Evolutionary conservation across 2,329 filamentous ascomycete species (phyloP), one percentile per base, ranked within the genome.

Genomic region (Penicillium sp.): DNA sequence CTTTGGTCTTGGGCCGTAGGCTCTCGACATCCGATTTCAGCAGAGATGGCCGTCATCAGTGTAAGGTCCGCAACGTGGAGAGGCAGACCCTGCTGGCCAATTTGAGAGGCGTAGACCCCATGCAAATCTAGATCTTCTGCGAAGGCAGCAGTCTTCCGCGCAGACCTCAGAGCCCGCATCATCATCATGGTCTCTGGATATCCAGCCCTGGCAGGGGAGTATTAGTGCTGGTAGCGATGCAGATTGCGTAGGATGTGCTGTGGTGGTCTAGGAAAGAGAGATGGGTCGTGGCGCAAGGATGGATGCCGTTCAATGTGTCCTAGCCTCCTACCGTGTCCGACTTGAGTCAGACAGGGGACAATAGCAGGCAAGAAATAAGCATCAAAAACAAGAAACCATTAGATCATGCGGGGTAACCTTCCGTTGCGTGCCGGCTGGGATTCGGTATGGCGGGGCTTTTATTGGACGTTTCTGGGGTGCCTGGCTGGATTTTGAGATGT

Each of bases 1-100:
- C 4, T 22, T 22, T 8, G 14, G 7, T 28, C 5, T 5, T 5
- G 1, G 15, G 43, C 22, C 55, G 35, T 22, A 22, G 22, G 22
- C 22, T 22, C 22, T 52, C 51, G 31, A 41, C 20, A 52, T 54
- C 43, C 53, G 39, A 37, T 20, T 60, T 17, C 25, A 60, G 54
- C 42, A 17, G 53, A 43, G 37, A 43, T 53, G 22, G n/a, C 31
- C 31, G 7, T 45, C n/a, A 12, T 42, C 17, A 12, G 14, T 43
- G 28, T 35, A 11, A 5, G 5, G 43, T 57, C 43, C 42, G n/a
- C 39, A 5, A 10, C 28, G 47, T 25, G 1, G 25, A 10, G 2
- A n/a, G 28, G 12, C 45, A 55, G 57, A 39, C 38, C 25, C 28
- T 3, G n/a, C 17, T 42, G 11, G n/a, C 12, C 17, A 31, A 8